Percentiles rank a stretch among this genome's conserved stretches.
Conservation (phyloP, 257 asterid species). For the Craterostigma plantagineum region DNA sequence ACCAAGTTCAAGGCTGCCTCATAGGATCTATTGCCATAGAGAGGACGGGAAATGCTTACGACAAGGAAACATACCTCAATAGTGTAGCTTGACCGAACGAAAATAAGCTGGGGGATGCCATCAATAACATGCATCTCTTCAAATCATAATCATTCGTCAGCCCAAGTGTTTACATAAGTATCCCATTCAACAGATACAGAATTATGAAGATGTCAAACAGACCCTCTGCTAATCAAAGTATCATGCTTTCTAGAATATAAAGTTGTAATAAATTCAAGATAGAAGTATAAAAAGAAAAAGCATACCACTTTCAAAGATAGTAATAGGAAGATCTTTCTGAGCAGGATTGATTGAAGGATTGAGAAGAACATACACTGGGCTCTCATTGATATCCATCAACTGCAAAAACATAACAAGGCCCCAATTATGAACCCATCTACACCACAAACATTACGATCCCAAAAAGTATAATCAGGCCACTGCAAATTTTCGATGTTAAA, state of each 20-base stretch:
- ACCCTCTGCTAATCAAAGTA: too few species aligned
- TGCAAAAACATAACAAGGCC: conserved; percentile 14
- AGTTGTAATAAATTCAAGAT: too few species aligned
- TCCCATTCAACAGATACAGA: too few species aligned
- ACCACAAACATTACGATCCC: too few species aligned
- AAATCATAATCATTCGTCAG: conserved; percentile 7
- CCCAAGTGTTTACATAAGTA: too few species aligned
- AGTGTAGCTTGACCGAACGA: conserved; percentile 78
- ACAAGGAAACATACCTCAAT: conserved; percentile 49
- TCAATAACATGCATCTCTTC: conserved; percentile 86
- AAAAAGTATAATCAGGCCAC: too few species aligned
- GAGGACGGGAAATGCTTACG: neutral
- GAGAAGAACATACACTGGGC: conserved; percentile 85
- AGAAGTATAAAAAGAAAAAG: conserved; percentile 2
- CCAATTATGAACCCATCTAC: too few species aligned
- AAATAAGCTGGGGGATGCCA: conserved; percentile 86
- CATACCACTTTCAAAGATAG: conserved; percentile 91
- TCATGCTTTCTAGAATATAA: too few species aligned
- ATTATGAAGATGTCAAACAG: too few species aligned
- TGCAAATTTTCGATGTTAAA: too few species aligned
- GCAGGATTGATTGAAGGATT: conserved; percentile 57
- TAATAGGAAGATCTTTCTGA: conserved; percentile 23
- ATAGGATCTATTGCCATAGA: too few species aligned
- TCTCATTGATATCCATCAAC: conserved; percentile 94
- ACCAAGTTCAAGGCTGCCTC: conserved; percentile 2